Conservation (phyloP, 2,329 filamentous ascomycete species). For the Didymella sp. region DNA sequence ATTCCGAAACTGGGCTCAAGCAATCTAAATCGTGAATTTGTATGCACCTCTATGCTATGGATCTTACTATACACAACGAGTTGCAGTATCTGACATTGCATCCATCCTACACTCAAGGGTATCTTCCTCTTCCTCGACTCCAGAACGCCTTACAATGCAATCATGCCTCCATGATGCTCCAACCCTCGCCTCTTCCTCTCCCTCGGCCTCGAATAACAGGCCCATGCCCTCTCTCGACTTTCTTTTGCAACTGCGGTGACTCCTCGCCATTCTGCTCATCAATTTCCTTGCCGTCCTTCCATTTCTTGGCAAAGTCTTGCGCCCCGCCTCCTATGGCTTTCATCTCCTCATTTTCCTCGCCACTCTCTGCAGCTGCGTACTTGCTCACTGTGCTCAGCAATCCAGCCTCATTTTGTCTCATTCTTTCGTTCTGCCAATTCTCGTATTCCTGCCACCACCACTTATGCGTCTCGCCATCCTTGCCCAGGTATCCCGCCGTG, state of each 20-base stretch:
- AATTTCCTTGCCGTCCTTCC: slow-evolving; percentile 21
- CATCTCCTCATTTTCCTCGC: slow-evolving; percentile 38
- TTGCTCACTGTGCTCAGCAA: slow-evolving; percentile 27
- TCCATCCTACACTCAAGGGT: neutral
- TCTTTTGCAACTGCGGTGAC: slow-evolving; percentile 14
- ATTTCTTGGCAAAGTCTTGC: slow-evolving; percentile 45
- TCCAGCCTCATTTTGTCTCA: slow-evolving; percentile 26
- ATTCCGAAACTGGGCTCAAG: neutral
- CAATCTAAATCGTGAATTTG: neutral
- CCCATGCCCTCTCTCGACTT: slow-evolving; percentile 40
- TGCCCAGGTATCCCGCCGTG: slow-evolving; percentile 56
- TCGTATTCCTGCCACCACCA: slow-evolving; percentile 62
- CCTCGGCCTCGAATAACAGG: slow-evolving; percentile 31
- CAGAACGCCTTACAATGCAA: neutral
- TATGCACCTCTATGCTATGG: neutral
- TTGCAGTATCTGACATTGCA: neutral
- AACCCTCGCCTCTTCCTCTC: slow-evolving; percentile 22
- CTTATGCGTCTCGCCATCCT: slow-evolving; percentile 59
- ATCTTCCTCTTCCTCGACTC: neutral
- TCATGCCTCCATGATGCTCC: slow-evolving; percentile 33
- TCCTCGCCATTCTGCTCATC: slow-evolving; percentile 3
- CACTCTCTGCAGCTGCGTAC: slow-evolving; percentile 35
- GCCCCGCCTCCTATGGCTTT: slow-evolving; percentile 40
- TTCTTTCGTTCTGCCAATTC: slow-evolving; percentile 49
- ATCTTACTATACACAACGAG: neutral